Evolutionary conservation across 192 early-diverging fungal genomes (phyloP).

Genomic region (Entomortierella beljakovae): DNA sequence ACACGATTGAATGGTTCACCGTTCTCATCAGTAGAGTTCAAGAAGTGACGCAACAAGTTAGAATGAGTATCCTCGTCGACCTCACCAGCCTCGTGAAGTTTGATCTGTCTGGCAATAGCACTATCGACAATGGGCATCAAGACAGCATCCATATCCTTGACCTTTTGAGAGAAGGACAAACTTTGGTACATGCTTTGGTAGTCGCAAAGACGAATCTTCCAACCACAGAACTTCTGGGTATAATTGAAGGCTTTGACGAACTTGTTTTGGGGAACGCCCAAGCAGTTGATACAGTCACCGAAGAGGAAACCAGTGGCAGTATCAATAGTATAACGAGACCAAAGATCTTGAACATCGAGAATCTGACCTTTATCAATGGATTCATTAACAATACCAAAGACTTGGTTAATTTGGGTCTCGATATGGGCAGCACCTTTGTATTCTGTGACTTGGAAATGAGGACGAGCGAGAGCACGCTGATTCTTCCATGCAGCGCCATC

Average conservation of each 20-base stretch:
- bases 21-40: constrained; percentile 51
- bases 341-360: constrained; percentile 46
- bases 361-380: constrained; percentile 24
- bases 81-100: constrained; percentile 15
- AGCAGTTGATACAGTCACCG: constrained; percentile 42
- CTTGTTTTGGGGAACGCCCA: constrained; percentile 45
- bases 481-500: constrained; percentile 54
- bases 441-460: constrained; percentile 53
- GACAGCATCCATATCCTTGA: constrained; percentile 51
- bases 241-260: constrained; percentile 51
- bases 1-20: constrained; percentile 52
- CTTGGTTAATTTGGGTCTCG: constrained; percentile 53
- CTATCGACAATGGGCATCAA: constrained; percentile 44
- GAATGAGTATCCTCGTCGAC: constrained; percentile 31
- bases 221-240: constrained; percentile 53
- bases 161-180: constrained; percentile 43
- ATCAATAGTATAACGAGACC: constrained; percentile 54
- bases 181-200: constrained; percentile 34
- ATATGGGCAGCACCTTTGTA: constrained; percentile 55
- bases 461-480: constrained; percentile 49
- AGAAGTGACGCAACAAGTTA: constrained; percentile 39
- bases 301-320: constrained; percentile 52
- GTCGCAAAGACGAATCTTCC: constrained; percentile 52
- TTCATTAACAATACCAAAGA: constrained; percentile 45
- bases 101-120: constrained; percentile 42